phyloP scores from a whole-genome alignment of 352 stramenopile genomes.

The Elongisporangium prolatum region DNA sequence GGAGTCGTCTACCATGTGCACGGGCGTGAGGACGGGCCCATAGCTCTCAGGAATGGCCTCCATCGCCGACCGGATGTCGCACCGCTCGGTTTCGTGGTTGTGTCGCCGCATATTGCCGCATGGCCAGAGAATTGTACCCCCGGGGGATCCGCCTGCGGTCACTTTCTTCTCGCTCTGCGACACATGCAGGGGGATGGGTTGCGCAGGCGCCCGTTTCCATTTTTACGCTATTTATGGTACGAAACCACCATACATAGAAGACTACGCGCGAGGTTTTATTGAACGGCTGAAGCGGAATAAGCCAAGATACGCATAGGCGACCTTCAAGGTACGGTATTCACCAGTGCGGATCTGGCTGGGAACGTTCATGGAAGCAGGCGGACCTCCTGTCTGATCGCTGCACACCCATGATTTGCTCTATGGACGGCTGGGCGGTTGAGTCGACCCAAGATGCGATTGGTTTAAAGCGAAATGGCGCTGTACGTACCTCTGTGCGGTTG shows the following conservation, averaged over 20 bases:
- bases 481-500: neutral
- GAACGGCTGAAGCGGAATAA: neutral
- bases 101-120: neutral
- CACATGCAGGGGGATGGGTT: neutral
- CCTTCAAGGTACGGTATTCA: neutral
- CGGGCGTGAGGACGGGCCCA: neutral
- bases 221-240: neutral
- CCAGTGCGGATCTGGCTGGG: neutral
- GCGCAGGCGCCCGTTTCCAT: neutral
- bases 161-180: neutral
- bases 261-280: neutral
- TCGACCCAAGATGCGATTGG: neutral
- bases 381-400: neutral
- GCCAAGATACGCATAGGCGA: neutral
- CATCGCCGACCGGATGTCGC: neutral
- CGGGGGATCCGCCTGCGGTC: neutral
- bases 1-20: neutral
- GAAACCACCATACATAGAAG: neutral
- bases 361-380: neutral
- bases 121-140: neutral
- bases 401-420: neutral
- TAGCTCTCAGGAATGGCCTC: neutral
- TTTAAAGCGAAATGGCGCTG: neutral
- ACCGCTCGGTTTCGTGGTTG: neutral
- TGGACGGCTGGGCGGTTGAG: neutral